Percentiles rank a stretch among this genome's conserved stretches.
These are phyloP conservation scores for Begonia loranthoides DNA, from an alignment of 306 rosid species.

Conservation along the genomic window DNA sequence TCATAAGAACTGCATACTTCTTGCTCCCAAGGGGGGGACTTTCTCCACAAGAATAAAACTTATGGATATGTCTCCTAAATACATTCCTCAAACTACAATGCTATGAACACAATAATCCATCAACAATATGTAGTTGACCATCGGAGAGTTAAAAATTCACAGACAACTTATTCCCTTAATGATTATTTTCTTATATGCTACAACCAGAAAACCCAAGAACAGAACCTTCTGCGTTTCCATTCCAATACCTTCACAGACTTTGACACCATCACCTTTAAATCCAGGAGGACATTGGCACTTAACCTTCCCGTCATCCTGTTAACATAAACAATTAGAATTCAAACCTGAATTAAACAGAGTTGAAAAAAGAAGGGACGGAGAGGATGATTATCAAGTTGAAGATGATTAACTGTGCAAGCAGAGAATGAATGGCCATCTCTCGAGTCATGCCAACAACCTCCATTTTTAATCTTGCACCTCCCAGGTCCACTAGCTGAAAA, in stretches of 20 bases:
- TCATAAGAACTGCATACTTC: too few relatives aligned
- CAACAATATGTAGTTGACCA: too few relatives aligned
- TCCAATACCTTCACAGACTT: constrained; percentile 63
- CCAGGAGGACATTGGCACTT: constrained; percentile 84
- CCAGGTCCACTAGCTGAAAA: constrained; percentile 94
- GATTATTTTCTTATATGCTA: not conserved
- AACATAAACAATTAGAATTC: constrained; percentile 10
- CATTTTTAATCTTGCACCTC: constrained; percentile 88
- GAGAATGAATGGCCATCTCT: constrained; percentile 65
- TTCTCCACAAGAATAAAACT: not conserved
- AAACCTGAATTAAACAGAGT: constrained; percentile 1
- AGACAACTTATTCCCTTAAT: not conserved
- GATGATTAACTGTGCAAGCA: constrained; percentile 73
- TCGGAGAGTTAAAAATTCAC: not conserved
- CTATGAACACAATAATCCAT: too few relatives aligned
- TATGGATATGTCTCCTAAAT: not conserved
- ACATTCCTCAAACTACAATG: not conserved
- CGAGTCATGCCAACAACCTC: constrained; percentile 96
- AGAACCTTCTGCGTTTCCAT: not conserved
- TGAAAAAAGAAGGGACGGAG: constrained; percentile 2
- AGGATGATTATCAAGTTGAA: not conserved
- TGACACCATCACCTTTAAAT: constrained; percentile 81
- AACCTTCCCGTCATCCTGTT: constrained; percentile 71
- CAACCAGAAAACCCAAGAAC: not conserved
- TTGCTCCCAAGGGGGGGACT: too few relatives aligned